Conservation (phyloP, 495 filamentous ascomycete genomes). For the Rhypophila decipiens region DNA sequence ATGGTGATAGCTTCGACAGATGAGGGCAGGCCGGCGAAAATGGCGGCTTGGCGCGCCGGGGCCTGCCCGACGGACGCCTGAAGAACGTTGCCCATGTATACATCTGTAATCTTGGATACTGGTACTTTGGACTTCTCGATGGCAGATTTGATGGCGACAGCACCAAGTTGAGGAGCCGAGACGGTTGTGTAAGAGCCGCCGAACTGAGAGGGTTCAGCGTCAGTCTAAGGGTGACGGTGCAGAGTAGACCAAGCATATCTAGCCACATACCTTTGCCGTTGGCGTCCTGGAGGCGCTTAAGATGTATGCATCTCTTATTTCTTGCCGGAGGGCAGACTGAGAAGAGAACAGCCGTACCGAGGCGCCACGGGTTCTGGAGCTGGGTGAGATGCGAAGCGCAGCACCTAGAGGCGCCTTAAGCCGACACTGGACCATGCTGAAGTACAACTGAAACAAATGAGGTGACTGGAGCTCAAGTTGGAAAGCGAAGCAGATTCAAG, state of each 20-base stretch:
- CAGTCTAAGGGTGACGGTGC: no score
- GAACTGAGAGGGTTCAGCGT: conserved; percentile 54
- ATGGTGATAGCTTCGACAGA: conserved; percentile 80
- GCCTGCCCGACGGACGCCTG: conserved; percentile 79
- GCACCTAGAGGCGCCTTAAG: conserved; percentile 7
- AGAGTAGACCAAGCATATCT: no score
- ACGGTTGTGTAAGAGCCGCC: conserved; percentile 81
- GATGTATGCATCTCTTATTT: conserved; percentile 87
- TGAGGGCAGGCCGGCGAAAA: conserved; percentile 76
- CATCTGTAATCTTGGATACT: conserved; percentile 68
- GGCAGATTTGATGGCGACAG: conserved; percentile 83
- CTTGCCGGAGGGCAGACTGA: conserved; percentile 50
- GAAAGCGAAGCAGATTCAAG: neutral
- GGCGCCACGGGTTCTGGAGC: conserved; percentile 5
- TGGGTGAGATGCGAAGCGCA: conserved; percentile 13
- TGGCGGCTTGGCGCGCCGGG: conserved; percentile 82
- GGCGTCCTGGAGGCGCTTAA: conserved; percentile 82
- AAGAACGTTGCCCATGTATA: conserved; percentile 98
- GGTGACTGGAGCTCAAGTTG: neutral
- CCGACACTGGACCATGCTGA: neutral
- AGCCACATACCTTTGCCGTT: conserved; percentile 62
- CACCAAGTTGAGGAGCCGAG: conserved; percentile 77
- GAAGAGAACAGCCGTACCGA: conserved; percentile 61
- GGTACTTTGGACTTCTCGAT: conserved; percentile 77
- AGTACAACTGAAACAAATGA: no score